A percentile compares a stretch with the other conserved stretches of the same genome.
phyloP scores from a whole-genome alignment of 1,284 basidiomycete genomes.

The Anthracocystis walkeri region DNA sequence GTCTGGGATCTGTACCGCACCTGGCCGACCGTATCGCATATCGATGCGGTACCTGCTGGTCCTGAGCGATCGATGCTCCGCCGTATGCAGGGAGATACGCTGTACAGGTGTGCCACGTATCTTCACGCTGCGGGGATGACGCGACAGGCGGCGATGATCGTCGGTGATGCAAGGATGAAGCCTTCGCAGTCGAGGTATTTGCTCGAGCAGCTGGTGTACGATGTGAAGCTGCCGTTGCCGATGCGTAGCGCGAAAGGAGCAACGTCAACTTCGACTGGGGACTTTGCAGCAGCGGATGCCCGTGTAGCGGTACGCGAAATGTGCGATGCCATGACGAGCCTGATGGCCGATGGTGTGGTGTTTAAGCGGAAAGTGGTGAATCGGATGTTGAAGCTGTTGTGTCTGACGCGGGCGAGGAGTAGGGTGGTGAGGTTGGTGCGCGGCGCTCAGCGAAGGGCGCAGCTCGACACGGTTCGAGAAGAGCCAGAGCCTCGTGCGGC shows the following conservation, averaged over 20 bases:
- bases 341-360: constrained; percentile 26
- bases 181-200: constrained; percentile 48
- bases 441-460: constrained; percentile 25
- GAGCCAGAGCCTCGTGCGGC: constrained; percentile 22
- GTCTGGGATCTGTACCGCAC: constrained; percentile 36
- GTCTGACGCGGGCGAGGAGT: constrained; percentile 19
- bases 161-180: constrained; percentile 38
- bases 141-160: constrained; percentile 26
- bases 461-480: constrained; percentile 11
- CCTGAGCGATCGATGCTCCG: constrained; percentile 18
- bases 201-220: constrained; percentile 35
- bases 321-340: constrained; percentile 27
- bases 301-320: constrained; percentile 25
- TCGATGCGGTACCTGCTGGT: background rate
- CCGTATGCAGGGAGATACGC: constrained; percentile 26
- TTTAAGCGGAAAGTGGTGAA: constrained; percentile 35
- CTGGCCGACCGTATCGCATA: constrained; percentile 1
- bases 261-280: background rate
- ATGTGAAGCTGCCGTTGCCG: constrained; percentile 13
- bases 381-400: constrained; percentile 29
- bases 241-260: background rate
- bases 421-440: constrained; percentile 23
- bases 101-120: constrained; percentile 29
- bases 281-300: constrained; percentile 23
- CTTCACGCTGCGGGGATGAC: constrained; percentile 24